Evolutionary conservation across 179 eudicot genomes (phyloP).

Genomic region (Amaranthus tricolor): DNA sequence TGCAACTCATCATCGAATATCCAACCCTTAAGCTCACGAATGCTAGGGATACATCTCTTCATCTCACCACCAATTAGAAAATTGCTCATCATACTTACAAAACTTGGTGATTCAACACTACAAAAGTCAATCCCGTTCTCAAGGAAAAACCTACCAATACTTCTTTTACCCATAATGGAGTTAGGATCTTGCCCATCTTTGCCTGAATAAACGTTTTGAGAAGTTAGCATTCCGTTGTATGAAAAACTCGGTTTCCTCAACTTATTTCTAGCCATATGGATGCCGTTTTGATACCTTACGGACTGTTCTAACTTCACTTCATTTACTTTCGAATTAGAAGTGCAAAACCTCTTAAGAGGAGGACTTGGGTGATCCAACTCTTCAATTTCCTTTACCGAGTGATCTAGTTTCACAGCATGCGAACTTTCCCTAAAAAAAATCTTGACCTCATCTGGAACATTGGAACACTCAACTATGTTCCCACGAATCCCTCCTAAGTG

Average conservation of each 20-base stretch:
- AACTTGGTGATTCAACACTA: slow-evolving; percentile 45
- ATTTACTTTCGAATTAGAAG: slow-evolving; percentile 16
- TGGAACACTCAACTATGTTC: slow-evolving; percentile 36
- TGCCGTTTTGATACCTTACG: slow-evolving; percentile 15
- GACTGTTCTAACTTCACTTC: background rate
- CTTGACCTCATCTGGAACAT: slow-evolving; percentile 41
- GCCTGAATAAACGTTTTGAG: slow-evolving; percentile 18
- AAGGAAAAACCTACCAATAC: slow-evolving; percentile 45
- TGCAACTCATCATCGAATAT: slow-evolving; percentile 35
- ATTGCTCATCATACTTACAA: slow-evolving; percentile 41
- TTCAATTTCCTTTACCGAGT: slow-evolving; percentile 41
- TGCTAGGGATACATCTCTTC: slow-evolving; percentile 29
- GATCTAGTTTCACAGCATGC: slow-evolving; percentile 28
- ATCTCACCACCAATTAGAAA: slow-evolving; percentile 18
- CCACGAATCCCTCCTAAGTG: slow-evolving; percentile 53
- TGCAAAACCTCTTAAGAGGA: slow-evolving; percentile 40
- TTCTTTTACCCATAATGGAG: slow-evolving; percentile 24
- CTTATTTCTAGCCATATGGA: background rate
- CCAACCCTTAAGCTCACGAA: slow-evolving; percentile 38
- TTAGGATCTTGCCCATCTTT: slow-evolving; percentile 26
- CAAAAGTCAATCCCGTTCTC: slow-evolving; percentile 46
- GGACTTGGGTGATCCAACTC: slow-evolving; percentile 22
- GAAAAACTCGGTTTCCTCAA: slow-evolving; percentile 6
- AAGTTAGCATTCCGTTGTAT: slow-evolving; percentile 10
- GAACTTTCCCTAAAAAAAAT: slow-evolving; percentile 27